Evolutionary conservation across 768 basidiomycete genomes (phyloP).

Genomic region (Lactarius tabidus): DNA sequence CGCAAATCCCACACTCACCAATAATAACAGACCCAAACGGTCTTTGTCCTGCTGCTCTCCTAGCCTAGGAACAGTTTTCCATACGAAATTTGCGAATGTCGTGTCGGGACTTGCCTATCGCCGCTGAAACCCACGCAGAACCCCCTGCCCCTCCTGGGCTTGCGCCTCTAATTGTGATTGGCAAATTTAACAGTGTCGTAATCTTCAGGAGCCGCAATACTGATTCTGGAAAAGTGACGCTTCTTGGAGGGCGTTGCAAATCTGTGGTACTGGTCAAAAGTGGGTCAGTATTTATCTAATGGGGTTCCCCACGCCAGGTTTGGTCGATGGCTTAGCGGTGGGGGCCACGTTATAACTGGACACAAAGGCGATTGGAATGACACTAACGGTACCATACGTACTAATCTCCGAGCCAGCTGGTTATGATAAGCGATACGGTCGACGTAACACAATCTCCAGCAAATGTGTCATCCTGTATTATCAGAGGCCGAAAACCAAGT

Average conservation of each 20-base stretch:
- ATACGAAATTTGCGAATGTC: conserved; percentile 37
- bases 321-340: conserved; percentile 63
- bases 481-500: conserved; percentile 2
- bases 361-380: conserved; percentile 67
- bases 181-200: conserved; percentile 39
- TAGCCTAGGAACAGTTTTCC: conserved; percentile 47
- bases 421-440: conserved; percentile 5
- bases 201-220: conserved; percentile 36
- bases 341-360: conserved; percentile 53
- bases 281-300: conserved; percentile 2
- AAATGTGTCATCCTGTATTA: conserved; percentile 37
- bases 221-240: conserved; percentile 41
- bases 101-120: conserved; percentile 37
- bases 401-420: conserved; percentile 10
- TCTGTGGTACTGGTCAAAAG: conserved; percentile 31
- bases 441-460: conserved; percentile 46
- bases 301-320: conserved; percentile 54
- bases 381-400: conserved; percentile 64
- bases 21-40: conserved; percentile 46
- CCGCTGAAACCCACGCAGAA: conserved; percentile 36
- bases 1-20: conserved; percentile 36
- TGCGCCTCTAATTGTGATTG: conserved; percentile 45
- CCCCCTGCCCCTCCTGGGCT: conserved; percentile 44
- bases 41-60: conserved; percentile 40
- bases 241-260: conserved; percentile 38